Evolutionary conservation across 2,329 filamentous ascomycete species (phyloP), one percentile per base, ranked within the genome.

Genomic region (Dactylellina cionopaga): DNA sequence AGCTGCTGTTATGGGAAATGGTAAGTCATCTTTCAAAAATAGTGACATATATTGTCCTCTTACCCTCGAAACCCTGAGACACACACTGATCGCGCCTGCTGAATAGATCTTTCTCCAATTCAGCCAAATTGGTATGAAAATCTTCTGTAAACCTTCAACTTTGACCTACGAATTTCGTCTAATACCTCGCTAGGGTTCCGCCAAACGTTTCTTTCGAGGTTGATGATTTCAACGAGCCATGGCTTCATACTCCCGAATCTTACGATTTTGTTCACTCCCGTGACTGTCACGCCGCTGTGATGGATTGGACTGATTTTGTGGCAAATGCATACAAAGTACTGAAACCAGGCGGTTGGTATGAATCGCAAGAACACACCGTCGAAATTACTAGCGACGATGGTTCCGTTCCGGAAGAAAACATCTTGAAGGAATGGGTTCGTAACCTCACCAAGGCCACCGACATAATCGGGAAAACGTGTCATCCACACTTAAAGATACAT

Each of bases 271-370:
- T 77, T 29, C 76, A 77, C 46, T 33, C 51, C 25, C 76, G 76
- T 44, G 81, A 86, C 75, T 82, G 90, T 80, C 81, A 82, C 1
- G 88, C 88, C 17, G 83, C 84, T 47, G 84, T 89, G 74, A 79
- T 81, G 0, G 83, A 87, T 74, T 90, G 87, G 80, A 80, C 82
- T 17, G 79, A 83, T 9, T 79, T 90, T 5, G 83, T 89, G 69
- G 78, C 78, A 10, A 84, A 86, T 65, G 79, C 83, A 0, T 85
- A 39, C 46, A 64, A 55, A 11, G 37, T 64, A 0, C 60, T 78
- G n/a, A 84, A 83, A 71, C 86, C 86, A 0, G 86, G 86, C 10
- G 85, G 84, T 2, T 88, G 75, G 74, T 75, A 78, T 47, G 78
- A 79, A 63, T 76, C 59, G 24, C 74, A 77, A 11, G 76, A 77